A percentile compares a stretch with the other conserved stretches of the same genome.
These are phyloP conservation scores for Lactarius quietus DNA, from an alignment of 768 basidiomycete species.

Conservation along the genomic window DNA sequence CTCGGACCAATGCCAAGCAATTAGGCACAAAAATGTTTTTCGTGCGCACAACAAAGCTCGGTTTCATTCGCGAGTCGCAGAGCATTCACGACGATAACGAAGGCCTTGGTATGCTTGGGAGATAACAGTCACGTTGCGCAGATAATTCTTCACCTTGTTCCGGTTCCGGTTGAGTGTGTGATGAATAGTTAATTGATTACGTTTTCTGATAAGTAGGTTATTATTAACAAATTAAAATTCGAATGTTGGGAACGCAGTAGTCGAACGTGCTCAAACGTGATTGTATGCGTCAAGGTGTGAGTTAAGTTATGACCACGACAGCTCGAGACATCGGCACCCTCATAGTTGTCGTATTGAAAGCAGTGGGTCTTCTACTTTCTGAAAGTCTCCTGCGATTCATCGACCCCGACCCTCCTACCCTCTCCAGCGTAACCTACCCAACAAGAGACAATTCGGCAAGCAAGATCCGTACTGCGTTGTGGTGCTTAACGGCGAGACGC, in stretches of 20 bases:
- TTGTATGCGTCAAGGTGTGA: neutral
- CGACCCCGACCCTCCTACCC: slow-evolving; percentile 1
- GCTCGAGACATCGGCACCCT: slow-evolving; percentile 86
- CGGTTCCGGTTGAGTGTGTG: no score
- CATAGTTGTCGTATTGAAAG: slow-evolving; percentile 90
- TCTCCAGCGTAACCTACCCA: slow-evolving; percentile 76
- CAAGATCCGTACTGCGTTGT: slow-evolving; percentile 95
- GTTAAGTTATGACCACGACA: slow-evolving; percentile 48
- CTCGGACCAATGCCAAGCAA: no score
- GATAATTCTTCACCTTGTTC: no score
- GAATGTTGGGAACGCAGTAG: neutral
- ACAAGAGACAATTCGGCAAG: slow-evolving; percentile 91
- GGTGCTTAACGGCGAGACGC: slow-evolving; percentile 73
- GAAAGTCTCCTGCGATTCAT: neutral
- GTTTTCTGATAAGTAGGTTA: neutral
- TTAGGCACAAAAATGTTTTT: no score
- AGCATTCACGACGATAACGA: no score
- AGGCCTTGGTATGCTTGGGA: no score
- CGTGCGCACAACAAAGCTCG: no score
- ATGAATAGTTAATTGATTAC: neutral
- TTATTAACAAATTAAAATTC: neutral
- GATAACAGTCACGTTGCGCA: no score
- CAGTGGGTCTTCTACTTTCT: slow-evolving; percentile 51
- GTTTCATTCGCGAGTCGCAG: no score
- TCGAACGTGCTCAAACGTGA: neutral